Evolutionary conservation across 768 basidiomycete species (phyloP).

Genomic region (Calocera viscosa): DNA sequence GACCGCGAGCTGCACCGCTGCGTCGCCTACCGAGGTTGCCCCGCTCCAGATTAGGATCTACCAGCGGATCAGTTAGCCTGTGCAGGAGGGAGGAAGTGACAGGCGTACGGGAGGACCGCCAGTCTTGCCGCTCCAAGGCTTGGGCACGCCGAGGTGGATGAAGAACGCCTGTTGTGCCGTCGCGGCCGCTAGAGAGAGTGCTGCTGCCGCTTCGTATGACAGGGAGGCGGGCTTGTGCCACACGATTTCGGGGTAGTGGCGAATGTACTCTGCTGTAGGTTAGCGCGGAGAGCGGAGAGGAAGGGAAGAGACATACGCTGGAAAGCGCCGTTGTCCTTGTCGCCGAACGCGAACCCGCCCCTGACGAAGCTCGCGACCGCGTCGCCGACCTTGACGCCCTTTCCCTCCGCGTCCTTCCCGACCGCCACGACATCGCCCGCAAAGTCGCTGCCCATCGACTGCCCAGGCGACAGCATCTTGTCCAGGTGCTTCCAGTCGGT

Average conservation of each 20-base stretch:
- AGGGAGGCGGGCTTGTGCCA: slow-evolving; percentile 17
- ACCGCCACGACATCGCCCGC: slow-evolving; percentile 19
- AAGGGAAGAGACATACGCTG: slow-evolving; percentile 3
- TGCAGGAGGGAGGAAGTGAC: too few species aligned
- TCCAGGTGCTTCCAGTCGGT: slow-evolving; percentile 19
- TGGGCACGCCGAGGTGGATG: slow-evolving; percentile 15
- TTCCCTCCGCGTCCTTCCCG: slow-evolving; percentile 15
- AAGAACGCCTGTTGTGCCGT: slow-evolving; percentile 18
- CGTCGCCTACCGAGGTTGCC: slow-evolving; percentile 18
- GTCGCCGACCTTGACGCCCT: slow-evolving; percentile 19
- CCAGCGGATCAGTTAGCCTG: not conserved
- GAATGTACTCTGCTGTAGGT: slow-evolving; percentile 16
- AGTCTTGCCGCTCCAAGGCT: slow-evolving; percentile 13
- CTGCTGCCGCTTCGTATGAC: slow-evolving; percentile 18
- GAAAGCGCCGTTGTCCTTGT: slow-evolving; percentile 17
- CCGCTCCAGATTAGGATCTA: slow-evolving; percentile 17
- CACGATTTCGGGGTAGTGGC: slow-evolving; percentile 14
- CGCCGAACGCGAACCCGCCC: slow-evolving; percentile 13
- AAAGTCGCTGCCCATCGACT: slow-evolving; percentile 18
- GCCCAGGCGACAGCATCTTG: slow-evolving; percentile 15
- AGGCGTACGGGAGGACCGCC: slow-evolving; percentile 11
- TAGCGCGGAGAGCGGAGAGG: not conserved
- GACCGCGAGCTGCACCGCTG: slow-evolving; percentile 26
- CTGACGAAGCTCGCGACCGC: slow-evolving; percentile 18
- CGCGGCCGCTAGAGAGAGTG: slow-evolving; percentile 18